Evolutionary conservation across 176 grass and related monocot genomes (phyloP), one percentile per base, ranked within the genome.

Genomic region (Hyparrhenia diplandra): DNA sequence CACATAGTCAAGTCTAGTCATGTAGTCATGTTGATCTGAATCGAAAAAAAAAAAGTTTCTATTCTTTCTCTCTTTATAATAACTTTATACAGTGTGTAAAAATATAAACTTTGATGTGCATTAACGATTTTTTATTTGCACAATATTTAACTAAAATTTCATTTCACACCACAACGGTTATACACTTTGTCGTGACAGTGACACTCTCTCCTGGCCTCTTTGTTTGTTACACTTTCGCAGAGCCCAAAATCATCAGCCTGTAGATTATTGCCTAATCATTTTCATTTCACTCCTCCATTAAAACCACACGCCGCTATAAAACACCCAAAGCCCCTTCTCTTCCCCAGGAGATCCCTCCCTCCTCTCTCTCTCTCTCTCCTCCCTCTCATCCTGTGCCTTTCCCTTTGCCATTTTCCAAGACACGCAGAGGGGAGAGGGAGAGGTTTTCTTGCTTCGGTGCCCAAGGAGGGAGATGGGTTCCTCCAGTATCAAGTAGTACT

Each of bases 201-300:
- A 7, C 31, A 14, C 29, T 2, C 4, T 14, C 2, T 7, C 1
- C 5, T 49, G 18, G 46, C 16, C 46, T 49, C 42, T 18, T 64
- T 11, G 27, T 78, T 69, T 70, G 25, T 36, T 27, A 47, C 21
- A 21, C 18, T 20, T 52, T 21, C 6, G 18, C 49, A 52, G 6
- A 21, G 17, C 43, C 43, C 43, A 46, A 46, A 46, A 46, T 4
- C 43, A 3, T 46, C 43, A 46, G 43, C 13, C 13, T 16, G 10
- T 2, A 10, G 18, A 80, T 88, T 75, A 83, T 87, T 84, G 75
- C 46, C 42, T 25, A 43, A 84, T 88, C 81, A 88, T 88, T 79
- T 79, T 79, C 4, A 8, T 29, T 64, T 30, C 42, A n/a, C 69
- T 86, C 41, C 18, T 5, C 1, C 23, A 25, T 39, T 13, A 36